Evolutionary conservation across 108 stramenopile genomes (phyloP), one percentile per base, ranked within the genome.

Genomic region (Skeletonema marinoi): DNA sequence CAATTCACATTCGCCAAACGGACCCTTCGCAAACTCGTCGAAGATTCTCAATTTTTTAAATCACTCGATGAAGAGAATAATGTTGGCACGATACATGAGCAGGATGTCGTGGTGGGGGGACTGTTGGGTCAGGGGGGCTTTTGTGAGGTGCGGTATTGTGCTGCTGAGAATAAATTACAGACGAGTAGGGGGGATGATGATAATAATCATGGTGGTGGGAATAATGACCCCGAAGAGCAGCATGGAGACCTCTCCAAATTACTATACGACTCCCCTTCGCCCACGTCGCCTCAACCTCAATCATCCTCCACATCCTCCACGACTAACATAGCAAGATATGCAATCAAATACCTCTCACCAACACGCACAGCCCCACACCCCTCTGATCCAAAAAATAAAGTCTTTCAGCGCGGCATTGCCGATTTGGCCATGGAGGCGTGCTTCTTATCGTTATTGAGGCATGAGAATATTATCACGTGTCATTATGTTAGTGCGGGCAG

Each of bases 351-450:
- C 58, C 42, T 72, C 21, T 42, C 39, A 7, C 71, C 71, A 19
- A 17, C 71, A 39, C 38, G 38, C 14, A 64, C 63, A 3, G 38
- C 63, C 21, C 54, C 54, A 29, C 54, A 56, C 10, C 25, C 25
- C 21, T 56, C 54, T 1, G 54, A 56, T 56, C 54, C 54, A n/a
- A 50, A 51, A 21, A 77, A 69, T 41, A 61, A 70, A 21, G 14
- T 21, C 19, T 78, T 72, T 32, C 66, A 73, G 56, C 71, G 76
- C 0, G 81, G 77, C 65, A 82, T 82, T 35, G 77, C 75, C 65
- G 81, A 82, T 74, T 41, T 82, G 35, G 76, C 59, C 66, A 11
- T 66, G 66, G 36, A 66, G 36, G 66, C 66, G 10, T 39, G 32
- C 8, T 66, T 66, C 25, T 6, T 66, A 44, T n/a, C 36, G 4